Evolutionary conservation across 257 asterid species (phyloP).

Genomic region (Penstemon davidsonii): DNA sequence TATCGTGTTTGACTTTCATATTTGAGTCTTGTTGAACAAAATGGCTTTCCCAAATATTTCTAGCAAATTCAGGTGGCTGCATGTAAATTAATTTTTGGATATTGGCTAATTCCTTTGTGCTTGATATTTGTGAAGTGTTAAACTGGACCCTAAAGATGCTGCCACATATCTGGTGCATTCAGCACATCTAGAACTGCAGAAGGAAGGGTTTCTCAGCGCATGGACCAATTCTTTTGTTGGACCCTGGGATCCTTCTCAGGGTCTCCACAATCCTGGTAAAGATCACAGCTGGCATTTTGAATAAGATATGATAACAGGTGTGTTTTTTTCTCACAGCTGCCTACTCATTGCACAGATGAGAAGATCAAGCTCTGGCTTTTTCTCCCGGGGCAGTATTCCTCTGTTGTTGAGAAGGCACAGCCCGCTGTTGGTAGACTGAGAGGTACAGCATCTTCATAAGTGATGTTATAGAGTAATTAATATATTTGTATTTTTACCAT

Average conservation of each 20-base stretch:
- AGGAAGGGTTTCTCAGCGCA: conserved; percentile 87
- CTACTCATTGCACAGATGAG: conserved; percentile 63
- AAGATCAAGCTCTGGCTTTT: conserved; percentile 99
- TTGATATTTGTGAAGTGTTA: conserved; percentile 50
- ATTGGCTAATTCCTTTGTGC: conserved; percentile 29
- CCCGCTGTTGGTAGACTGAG: conserved; percentile 74
- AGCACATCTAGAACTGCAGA: conserved; percentile 86
- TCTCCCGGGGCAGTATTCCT: conserved; percentile 82
- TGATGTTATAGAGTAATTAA: conserved; percentile 17
- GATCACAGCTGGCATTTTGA: conserved; percentile 28
- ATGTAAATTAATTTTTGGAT: conserved; percentile 13
- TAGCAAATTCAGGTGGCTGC: conserved; percentile 2
- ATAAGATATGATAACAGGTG: conserved; percentile 4
- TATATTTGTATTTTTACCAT: no score
- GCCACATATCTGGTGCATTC: conserved; percentile 73
- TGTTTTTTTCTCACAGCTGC: conserved; percentile 37
- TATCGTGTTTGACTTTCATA: not conserved
- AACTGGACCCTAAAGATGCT: conserved; percentile 73
- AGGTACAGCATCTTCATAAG: conserved; percentile 45
- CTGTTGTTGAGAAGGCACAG: conserved; percentile 82
- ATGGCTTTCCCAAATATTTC: conserved; percentile 14
- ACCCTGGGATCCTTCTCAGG: conserved; percentile 99
- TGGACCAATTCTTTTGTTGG: conserved; percentile 99
- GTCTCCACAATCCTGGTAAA: conserved; percentile 94
- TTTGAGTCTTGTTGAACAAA: conserved; percentile 7